Base-by-base conservation (phyloP, 2,329 filamentous ascomycete genomes). In the Sarocladium oryzae region DNA sequence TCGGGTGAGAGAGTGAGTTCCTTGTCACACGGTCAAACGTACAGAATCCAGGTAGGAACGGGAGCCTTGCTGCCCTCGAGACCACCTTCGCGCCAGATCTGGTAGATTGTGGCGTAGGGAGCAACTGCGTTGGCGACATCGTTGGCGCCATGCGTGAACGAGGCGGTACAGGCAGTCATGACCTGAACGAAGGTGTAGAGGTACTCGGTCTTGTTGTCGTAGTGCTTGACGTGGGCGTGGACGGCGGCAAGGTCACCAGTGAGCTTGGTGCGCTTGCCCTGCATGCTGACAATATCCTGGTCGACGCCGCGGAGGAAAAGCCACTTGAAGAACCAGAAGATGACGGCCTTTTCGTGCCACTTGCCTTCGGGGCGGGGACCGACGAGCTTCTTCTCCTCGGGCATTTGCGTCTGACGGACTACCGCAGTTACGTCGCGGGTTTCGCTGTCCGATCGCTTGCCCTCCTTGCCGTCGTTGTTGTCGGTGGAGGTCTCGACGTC, bases 141-240 rank as follows among this genome's bases (percentile, higher is more conserved):
- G 63, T 86, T 86, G 57, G 81, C 80, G 23, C 83, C 83, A 66
- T 86, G 82, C 2, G 78, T 77, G 55, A 85, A 84, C 2, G 80
- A 83, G 11, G 81, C 78, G 32, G 81, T 79, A 56, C 76, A 76
- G 10, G 82, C 81, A 4, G 81, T 81, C 66, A 81, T 70, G 58
- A 82, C 64, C 57, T 82, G 79, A 24, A 81, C 70, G 64, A 80
- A 83, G 6, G 76, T 78, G 64, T 79, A 84, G 46, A 79, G 69
- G 66, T 78, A 79, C 64, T 85, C 81, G 49, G 54, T 50, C 21
- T 35, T 43, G 66, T 85, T 85, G 59, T 82, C 75, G 64, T 78
- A 85, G 61, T 83, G 80, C 24, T 72, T 66, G 2, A 77, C 80
- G 24, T 71, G 73, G 15, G 77, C 78, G 60, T 84, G 78, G 51